These are phyloP conservation scores for Phoma sp. DNA, from an alignment of 2,329 filamentous ascomycete genomes.

Conservation along the genomic window DNA sequence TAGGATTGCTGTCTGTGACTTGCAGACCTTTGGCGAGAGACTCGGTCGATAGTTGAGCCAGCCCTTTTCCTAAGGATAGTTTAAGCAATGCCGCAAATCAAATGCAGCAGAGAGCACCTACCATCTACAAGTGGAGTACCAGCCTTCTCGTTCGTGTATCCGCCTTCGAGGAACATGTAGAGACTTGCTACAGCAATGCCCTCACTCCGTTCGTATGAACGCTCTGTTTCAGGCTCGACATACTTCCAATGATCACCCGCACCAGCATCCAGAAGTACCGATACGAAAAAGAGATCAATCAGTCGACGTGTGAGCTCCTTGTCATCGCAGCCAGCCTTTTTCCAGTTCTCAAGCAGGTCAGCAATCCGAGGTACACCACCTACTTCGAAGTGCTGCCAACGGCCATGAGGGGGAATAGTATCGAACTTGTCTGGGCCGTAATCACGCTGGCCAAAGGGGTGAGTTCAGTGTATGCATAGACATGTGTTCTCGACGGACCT, in stretches of 20 bases:
- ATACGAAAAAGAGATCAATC: conserved; percentile 79
- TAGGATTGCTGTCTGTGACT: conserved; percentile 75
- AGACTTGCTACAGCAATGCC: conserved; percentile 78
- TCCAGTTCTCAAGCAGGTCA: conserved; percentile 72
- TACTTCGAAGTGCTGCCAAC: conserved; percentile 81
- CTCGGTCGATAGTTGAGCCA: conserved; percentile 75
- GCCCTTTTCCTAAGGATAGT: conserved; percentile 60
- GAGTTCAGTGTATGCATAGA: conserved; percentile 1
- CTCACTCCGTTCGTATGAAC: conserved; percentile 81
- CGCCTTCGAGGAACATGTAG: conserved; percentile 90
- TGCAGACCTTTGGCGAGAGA: conserved; percentile 81
- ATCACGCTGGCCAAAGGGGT: conserved; percentile 64
- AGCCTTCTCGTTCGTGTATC: conserved; percentile 77
- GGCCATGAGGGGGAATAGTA: conserved; percentile 71
- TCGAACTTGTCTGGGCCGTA: conserved; percentile 65
- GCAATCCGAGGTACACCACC: conserved; percentile 75
- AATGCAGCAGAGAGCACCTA: too few relatives aligned
- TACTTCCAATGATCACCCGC: conserved; percentile 90
- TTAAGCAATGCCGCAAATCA: too few relatives aligned
- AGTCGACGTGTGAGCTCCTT: conserved; percentile 76
- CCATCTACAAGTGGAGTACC: conserved; percentile 69
- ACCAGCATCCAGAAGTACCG: conserved; percentile 83
- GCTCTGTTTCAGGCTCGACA: conserved; percentile 83
- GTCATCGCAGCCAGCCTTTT: conserved; percentile 60
- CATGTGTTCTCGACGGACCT: conserved; percentile 62